Base-by-base conservation (phyloP, 2,329 filamentous ascomycete species). In the Dactylellina sp. region DNA sequence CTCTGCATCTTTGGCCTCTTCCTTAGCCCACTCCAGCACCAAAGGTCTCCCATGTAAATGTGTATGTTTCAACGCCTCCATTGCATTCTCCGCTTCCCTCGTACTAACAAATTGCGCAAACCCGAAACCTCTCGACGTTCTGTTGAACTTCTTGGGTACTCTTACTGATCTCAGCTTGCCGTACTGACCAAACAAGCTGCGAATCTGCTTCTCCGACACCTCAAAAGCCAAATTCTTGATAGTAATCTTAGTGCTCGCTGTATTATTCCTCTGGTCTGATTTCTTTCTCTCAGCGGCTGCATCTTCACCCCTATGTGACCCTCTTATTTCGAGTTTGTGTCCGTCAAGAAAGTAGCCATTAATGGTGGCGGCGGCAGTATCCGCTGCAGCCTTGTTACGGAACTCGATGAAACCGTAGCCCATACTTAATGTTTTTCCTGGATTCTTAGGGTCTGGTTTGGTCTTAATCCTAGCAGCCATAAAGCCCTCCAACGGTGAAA, bases 141-240 rank as follows among this genome's bases (percentile, higher is more conserved):
- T 88, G 83, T 96, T 92, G 81, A 97, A 94, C 82, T 97, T 98
- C 84, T 96, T 93, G 60, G 95, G 95, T 79, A 99, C 88, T 76
- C 95, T 91, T 75, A 99, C 92, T 60, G 93, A 94, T 79, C 92
- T 90, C 76, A 99, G 87, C 81, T 97, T 90, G 49, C 95, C 96
- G 82, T 97, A 98, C 37, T 92, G 89, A 75, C 91, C 89, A 28
- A 52, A 68, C 25, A 76, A 44, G 42, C 50, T 75, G 11, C 92
- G 88, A 70, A 99, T 86, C 80, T 99, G 95, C 81, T 96, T 95
- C 84, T 97, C 97, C 61, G 89, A 90, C 53, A 91, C 90, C 83
- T 98, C 92, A 84, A 99, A 99, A 18, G 95, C 94, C 82, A 99
- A 84, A 84, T 99, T 99, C 85, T 98, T 99, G 84, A 99, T 90